phyloP scores from a whole-genome alignment of 345 rosid species.

The Dipteronia sinensis region DNA sequence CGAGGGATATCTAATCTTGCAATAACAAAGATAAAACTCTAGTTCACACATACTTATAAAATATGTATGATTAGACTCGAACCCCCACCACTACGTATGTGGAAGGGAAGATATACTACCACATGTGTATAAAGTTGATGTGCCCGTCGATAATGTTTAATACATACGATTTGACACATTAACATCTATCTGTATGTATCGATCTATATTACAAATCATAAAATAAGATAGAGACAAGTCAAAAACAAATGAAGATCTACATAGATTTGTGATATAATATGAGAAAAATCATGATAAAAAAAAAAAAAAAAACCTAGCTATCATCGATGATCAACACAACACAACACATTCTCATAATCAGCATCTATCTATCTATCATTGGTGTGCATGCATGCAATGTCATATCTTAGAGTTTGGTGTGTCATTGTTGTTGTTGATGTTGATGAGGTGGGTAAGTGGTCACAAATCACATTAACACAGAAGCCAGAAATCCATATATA shows the following conservation, averaged over 20 bases:
- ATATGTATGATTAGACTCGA: too few relatives aligned
- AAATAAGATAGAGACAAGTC: neutral
- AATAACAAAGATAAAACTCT: too few relatives aligned
- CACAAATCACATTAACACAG: slow-evolving; percentile 5
- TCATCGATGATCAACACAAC: neutral
- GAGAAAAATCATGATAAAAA: neutral
- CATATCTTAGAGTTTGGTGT: neutral
- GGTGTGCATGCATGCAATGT: neutral
- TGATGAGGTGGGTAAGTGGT: slow-evolving; percentile 4
- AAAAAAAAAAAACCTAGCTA: neutral
- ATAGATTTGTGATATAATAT: neutral
- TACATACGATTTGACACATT: too few relatives aligned
- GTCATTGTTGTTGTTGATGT: neutral
- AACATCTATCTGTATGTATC: too few relatives aligned
- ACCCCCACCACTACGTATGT: too few relatives aligned
- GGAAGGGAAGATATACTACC: too few relatives aligned
- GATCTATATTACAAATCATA: too few relatives aligned
- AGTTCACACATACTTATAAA: too few relatives aligned
- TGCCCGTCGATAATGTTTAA: too few relatives aligned
- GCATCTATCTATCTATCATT: neutral
- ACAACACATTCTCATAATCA: neutral
- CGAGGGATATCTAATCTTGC: too few relatives aligned
- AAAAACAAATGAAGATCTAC: neutral
- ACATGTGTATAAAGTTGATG: too few relatives aligned
- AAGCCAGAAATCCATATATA: neutral